These are phyloP conservation scores for Penicillium cosmopolitanum DNA, from an alignment of 495 filamentous ascomycete genomes.

Conservation along the genomic window DNA sequence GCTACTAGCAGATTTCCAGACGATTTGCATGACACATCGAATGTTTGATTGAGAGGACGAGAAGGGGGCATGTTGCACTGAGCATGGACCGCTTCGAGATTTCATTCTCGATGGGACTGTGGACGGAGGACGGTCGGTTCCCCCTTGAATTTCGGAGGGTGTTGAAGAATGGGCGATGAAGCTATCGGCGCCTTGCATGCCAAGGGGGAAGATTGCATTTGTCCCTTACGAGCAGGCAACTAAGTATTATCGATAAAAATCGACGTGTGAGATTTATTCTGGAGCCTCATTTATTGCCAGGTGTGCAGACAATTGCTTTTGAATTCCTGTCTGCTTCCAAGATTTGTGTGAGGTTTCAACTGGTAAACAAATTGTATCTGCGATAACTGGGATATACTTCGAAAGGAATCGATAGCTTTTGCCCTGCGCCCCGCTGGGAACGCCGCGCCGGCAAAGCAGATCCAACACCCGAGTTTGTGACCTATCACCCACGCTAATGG, in stretches of 20 bases:
- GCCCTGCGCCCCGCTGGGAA: neutral
- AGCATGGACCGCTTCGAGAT: conserved; percentile 11
- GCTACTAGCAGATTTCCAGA: neutral
- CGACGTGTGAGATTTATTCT: neutral
- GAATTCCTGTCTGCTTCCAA: neutral
- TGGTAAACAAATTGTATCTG: neutral
- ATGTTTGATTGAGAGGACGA: conserved; percentile 16
- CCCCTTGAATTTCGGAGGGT: conserved; percentile 21
- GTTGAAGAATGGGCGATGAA: conserved; percentile 26
- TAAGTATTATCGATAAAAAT: neutral
- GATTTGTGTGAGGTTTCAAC: neutral
- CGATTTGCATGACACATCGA: conserved; percentile 25
- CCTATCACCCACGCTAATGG: conserved; percentile 10
- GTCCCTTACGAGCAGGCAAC: conserved; percentile 17
- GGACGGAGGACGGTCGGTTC: conserved; percentile 1
- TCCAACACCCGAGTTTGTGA: conserved; percentile 3
- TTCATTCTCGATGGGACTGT: neutral
- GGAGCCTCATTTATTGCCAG: too few species aligned
- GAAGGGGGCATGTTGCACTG: neutral
- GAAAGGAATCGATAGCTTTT: neutral
- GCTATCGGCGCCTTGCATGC: conserved; percentile 34
- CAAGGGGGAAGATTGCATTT: conserved; percentile 20
- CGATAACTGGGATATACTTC: neutral
- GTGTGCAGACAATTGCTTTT: too few species aligned
- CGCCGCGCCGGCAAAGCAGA: neutral